Conservation (phyloP, 2,329 filamentous ascomycete genomes). For the Cryphonectria carpinicola region DNA sequence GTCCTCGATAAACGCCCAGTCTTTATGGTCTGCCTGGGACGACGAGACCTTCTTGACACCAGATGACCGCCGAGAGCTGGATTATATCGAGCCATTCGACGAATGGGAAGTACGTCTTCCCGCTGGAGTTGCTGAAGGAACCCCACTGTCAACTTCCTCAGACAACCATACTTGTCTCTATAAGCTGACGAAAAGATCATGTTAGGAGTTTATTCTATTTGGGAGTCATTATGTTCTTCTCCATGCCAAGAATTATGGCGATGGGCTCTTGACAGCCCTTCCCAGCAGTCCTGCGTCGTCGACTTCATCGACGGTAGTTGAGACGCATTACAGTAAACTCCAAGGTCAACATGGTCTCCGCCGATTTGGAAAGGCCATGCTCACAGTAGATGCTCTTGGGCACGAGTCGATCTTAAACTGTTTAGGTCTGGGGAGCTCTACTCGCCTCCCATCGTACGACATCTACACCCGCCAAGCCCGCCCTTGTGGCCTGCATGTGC, state of each 20-base stretch:
- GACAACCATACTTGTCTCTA: background rate
- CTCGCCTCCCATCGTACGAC: conserved; percentile 54
- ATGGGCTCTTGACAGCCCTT: background rate
- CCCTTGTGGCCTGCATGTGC: conserved; percentile 27
- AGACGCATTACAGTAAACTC: conserved; percentile 41
- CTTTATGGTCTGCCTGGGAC: conserved; percentile 84
- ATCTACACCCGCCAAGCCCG: conserved; percentile 43
- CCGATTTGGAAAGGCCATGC: conserved; percentile 63
- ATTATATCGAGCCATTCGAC: conserved; percentile 82
- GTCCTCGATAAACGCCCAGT: conserved; percentile 63
- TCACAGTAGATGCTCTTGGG: conserved; percentile 43
- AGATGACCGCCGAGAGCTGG: conserved; percentile 63
- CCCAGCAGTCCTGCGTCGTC: background rate
- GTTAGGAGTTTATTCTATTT: conserved; percentile 82
- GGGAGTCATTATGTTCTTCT: conserved; percentile 83
- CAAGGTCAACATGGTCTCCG: conserved; percentile 51
- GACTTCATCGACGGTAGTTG: conserved; percentile 19
- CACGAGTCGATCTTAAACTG: conserved; percentile 49
- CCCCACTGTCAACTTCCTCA: background rate
- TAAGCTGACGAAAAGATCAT: background rate
- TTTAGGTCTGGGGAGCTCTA: conserved; percentile 50
- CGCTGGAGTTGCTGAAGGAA: background rate
- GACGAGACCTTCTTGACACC: conserved; percentile 66
- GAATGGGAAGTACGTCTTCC: conserved; percentile 66
- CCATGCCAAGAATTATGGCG: conserved; percentile 55